Conservation (phyloP, 495 filamentous ascomycete species). For the Aspergillus saccharolyticus region DNA sequence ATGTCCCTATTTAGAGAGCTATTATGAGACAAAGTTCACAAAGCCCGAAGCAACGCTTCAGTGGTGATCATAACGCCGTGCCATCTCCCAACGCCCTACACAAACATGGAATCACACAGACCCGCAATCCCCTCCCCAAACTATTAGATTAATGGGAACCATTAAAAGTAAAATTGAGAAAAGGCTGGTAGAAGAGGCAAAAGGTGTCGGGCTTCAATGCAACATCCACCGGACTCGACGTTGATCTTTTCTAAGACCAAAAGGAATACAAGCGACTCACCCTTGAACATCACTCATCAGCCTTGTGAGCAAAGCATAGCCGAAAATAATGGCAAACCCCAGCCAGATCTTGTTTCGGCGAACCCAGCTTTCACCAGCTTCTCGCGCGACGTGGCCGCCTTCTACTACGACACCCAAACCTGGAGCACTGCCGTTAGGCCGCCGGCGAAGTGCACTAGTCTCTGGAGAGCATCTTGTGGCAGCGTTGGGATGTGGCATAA, state of each 20-base stretch:
- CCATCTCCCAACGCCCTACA: neutral
- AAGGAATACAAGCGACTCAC: conserved; percentile 14
- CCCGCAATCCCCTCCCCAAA: neutral
- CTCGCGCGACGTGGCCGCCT: conserved; percentile 62
- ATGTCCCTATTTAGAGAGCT: neutral
- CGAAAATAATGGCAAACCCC: conserved; percentile 59
- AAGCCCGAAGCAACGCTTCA: neutral
- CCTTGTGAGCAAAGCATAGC: conserved; percentile 74
- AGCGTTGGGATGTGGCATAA: conserved; percentile 40
- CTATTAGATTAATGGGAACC: neutral
- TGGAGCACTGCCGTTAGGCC: conserved; percentile 61
- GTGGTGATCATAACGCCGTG: neutral
- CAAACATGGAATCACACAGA: neutral
- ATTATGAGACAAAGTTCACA: neutral
- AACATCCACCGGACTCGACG: neutral
- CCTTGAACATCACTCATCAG: conserved; percentile 55
- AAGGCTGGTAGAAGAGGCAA: neutral
- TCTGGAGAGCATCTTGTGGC: conserved; percentile 52
- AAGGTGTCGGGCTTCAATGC: neutral
- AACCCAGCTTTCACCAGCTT: conserved; percentile 78
- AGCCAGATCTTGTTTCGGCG: conserved; percentile 70
- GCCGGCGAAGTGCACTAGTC: conserved; percentile 60
- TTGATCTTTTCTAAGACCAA: no score
- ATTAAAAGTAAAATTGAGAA: neutral
- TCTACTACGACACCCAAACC: conserved; percentile 78